Base-by-base conservation (phyloP, 2,329 filamentous ascomycete species). In the Leptoxyphium fumago region DNA sequence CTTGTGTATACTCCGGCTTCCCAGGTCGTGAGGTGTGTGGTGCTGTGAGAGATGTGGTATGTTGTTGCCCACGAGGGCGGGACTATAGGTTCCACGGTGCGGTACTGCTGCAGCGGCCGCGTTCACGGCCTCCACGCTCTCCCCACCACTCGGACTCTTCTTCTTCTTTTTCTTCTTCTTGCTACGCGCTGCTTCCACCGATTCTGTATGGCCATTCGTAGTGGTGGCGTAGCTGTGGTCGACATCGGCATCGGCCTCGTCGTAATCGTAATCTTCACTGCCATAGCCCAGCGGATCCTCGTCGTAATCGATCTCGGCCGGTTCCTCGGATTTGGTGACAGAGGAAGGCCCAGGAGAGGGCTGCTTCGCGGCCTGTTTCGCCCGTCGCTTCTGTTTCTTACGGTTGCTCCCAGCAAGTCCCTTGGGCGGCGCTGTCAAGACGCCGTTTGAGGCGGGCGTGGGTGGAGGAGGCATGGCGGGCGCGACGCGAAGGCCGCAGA, bases 301-400 rank as follows among this genome's bases (percentile, higher is more conserved):
- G 45, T 61, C 58, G 45, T 68, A 69, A 39, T 69, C 65, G 41
- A 65, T 54, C 44, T 52, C 60, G 50, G 47, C 59, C 56, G 46
- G 61, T 61, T 57, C 53, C 17, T 28, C 43, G 11, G 38, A n/a
- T 34, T 49, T 44, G 30, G 47, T 44, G 28, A 44, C 40, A 36
- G 46, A 46, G 41, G 46, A 42, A 10, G 48, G 34, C 28, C 46
- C 45, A 40, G 50, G 40, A 10, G 43, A 38, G 68, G 68, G 29
- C 71, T 54, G 46, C 58, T 81, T 77, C 48, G 84, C 82, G 29
- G 82, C 83, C 65, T 77, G 72, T 63, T 95, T 95, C 59, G 84
- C 82, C 52, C 88, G 77, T 53, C 88, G 78, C 72, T 94, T 95
- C 64, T 91, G 84, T 71, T 95, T 96, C 72, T 95, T 95, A 60